phyloP scores from a whole-genome alignment of 176 grass and related monocot species.

The Oryza meridionalis region DNA sequence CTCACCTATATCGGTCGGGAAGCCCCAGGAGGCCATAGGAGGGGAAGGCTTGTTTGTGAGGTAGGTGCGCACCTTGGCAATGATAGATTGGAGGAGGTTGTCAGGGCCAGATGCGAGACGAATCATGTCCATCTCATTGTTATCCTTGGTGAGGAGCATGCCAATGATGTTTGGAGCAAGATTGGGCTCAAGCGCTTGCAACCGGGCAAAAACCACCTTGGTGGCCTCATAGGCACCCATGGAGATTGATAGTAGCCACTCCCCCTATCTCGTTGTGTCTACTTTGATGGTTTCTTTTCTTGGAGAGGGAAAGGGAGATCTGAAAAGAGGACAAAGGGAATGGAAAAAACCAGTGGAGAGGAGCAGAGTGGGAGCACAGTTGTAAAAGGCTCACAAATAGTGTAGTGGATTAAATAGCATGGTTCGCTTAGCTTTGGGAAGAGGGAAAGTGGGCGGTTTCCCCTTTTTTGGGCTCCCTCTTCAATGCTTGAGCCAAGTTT shows the following conservation, averaged over 20 bases:
- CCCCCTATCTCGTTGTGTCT: too few relatives aligned
- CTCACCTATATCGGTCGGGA: slow-evolving; percentile 5
- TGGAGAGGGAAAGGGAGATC: too few relatives aligned
- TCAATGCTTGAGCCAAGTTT: too few relatives aligned
- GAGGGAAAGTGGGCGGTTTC: too few relatives aligned
- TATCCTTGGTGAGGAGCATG: slow-evolving; percentile 66
- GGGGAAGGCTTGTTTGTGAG: slow-evolving; percentile 33
- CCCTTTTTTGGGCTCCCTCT: too few relatives aligned
- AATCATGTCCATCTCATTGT: slow-evolving; percentile 73
- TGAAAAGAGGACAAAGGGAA: too few relatives aligned
- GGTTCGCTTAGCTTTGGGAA: too few relatives aligned
- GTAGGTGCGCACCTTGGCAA: slow-evolving; percentile 55
- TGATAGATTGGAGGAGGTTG: slow-evolving; percentile 57
- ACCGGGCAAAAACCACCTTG: slow-evolving; percentile 67
- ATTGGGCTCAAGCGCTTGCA: slow-evolving; percentile 68
- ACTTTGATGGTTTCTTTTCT: too few relatives aligned
- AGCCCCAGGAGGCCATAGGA: not conserved
- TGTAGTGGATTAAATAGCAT: too few relatives aligned
- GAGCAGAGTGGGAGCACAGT: too few relatives aligned
- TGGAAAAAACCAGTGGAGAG: too few relatives aligned
- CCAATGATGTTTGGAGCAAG: slow-evolving; percentile 80
- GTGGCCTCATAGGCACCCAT: slow-evolving; percentile 82
- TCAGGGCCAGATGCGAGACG: slow-evolving; percentile 79
- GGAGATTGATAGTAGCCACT: slow-evolving; percentile 25
- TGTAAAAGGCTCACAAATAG: too few relatives aligned